phyloP scores from a whole-genome alignment of 768 basidiomycete genomes.

The Gloeostereum incarnatum region DNA sequence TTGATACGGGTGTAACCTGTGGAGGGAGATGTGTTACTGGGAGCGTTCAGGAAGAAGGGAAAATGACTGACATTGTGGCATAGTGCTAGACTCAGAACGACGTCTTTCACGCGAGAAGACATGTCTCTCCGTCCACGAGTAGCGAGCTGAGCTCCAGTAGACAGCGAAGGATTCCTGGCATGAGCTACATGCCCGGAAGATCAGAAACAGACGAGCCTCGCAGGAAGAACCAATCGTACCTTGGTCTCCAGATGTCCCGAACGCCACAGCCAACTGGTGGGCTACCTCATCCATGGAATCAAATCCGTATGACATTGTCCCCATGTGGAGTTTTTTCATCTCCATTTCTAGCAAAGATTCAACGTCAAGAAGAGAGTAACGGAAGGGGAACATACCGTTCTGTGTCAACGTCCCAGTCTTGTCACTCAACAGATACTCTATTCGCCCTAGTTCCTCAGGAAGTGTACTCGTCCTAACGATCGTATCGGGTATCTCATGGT shows the following conservation, averaged over 20 bases:
- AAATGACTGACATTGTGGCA: conserved; percentile 79
- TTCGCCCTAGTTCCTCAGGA: conserved; percentile 91
- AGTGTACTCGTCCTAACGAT: conserved; percentile 97
- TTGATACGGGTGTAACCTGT: conserved; percentile 90
- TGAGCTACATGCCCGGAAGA: conserved; percentile 20
- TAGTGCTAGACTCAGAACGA: conserved; percentile 84
- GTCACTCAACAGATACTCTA: conserved; percentile 93
- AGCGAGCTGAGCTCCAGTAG: conserved; percentile 77
- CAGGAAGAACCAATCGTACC: conserved; percentile 29
- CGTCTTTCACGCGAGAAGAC: conserved; percentile 88
- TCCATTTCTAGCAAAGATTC: conserved; percentile 87
- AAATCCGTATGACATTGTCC: conserved; percentile 92
- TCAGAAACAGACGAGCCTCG: background rate
- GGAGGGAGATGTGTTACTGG: conserved; percentile 1
- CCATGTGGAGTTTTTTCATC: conserved; percentile 98
- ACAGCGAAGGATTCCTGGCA: conserved; percentile 42
- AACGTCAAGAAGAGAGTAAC: background rate
- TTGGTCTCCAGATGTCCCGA: conserved; percentile 56
- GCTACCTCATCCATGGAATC: conserved; percentile 99
- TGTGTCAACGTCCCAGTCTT: conserved; percentile 98
- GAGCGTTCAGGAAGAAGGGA: background rate
- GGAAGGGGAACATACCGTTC: conserved; percentile 55
- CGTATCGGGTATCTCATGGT: conserved; percentile 86
- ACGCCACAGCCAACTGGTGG: conserved; percentile 82
- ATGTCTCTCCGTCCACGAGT: conserved; percentile 87